phyloP scores from a whole-genome alignment of 2,329 filamentous ascomycete species.

The Aureobasidium vineae region DNA sequence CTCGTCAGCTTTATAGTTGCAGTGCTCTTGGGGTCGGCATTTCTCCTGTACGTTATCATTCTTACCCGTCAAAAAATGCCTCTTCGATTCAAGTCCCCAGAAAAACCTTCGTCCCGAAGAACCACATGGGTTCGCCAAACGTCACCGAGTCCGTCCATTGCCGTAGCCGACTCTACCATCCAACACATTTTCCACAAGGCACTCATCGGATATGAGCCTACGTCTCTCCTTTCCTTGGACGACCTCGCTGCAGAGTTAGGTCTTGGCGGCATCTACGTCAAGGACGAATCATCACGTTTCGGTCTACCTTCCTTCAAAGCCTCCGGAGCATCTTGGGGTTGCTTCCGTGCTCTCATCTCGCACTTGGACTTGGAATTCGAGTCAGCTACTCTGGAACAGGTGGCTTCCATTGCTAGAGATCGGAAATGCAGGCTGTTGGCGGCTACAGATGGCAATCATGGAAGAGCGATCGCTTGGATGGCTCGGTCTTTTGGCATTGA shows the following conservation, averaged over 20 bases:
- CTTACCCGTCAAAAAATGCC: no score
- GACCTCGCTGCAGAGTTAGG: slow-evolving; percentile 58
- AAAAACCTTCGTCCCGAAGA: not conserved
- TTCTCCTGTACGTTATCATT: no score
- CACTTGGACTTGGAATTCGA: not conserved
- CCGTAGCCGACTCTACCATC: not conserved
- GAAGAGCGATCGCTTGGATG: slow-evolving; percentile 69
- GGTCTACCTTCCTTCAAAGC: slow-evolving; percentile 77
- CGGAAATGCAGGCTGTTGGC: slow-evolving; percentile 54
- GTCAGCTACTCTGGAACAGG: not conserved
- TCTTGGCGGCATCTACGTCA: slow-evolving; percentile 60
- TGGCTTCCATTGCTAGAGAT: slow-evolving; percentile 34
- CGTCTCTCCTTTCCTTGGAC: slow-evolving; percentile 55
- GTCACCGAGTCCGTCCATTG: not conserved
- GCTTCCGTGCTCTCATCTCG: slow-evolving; percentile 56
- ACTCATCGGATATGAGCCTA: slow-evolving; percentile 58
- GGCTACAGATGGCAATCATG: slow-evolving; percentile 75
- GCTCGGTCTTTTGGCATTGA: slow-evolving; percentile 57
- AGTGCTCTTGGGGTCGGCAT: no score
- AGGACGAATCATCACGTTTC: slow-evolving; percentile 68
- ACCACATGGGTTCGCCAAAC: not conserved
- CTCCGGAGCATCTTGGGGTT: slow-evolving; percentile 73
- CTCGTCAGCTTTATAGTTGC: no score
- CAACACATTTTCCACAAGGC: slow-evolving; percentile 53
- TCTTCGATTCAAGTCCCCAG: not conserved